Base-by-base conservation (phyloP, 345 rosid species). In the Crucihimalaya himalaica region DNA sequence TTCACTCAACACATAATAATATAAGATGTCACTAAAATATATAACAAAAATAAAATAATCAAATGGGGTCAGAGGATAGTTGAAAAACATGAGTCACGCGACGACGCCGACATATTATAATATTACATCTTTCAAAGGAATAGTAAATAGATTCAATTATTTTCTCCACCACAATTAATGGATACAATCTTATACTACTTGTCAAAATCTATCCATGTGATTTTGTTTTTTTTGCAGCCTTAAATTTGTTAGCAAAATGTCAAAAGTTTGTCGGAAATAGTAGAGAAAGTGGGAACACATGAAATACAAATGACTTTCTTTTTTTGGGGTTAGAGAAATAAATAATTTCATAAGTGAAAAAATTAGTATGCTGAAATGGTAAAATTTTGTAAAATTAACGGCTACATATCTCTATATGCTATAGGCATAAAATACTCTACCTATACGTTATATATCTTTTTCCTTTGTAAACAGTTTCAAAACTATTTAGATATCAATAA, bases 1-100 rank as follows among this genome's bases (percentile, higher is more conserved):
- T 95, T 57, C 72, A 64, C 32, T 20, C 63, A 31, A 35, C 81
- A 60, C 47, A 83, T n/a, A 43, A 65, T 53, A 34, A n/a, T n/a
- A 32, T 54, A 60, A 10, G 13, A 4, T 46, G 20, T 50, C 39
- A 55, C 18, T 16, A 34, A 45, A 65, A 50, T 56, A 56, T 65
- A 56, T 40, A 0, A 8, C 34, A 14, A 60, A n/a, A 50, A 42
- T 3, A 23, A 51, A 11, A 12, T 4, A 76, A 48, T 19, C 35
- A 63, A 70, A 59, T 63, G 63, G 56, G 56, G 65, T 35, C 68
- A 46, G 57, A 70, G 15, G 11, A 45, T 76, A 11, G 66, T 19
- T 45, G 71, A 63, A 63, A 63, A 56, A 76, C 52, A 63, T 19
- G 21, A 59, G 73, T 75, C 63, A 67, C 63, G 73, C 57, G 16